Base-by-base conservation (phyloP, 1,139 yeast genomes). In the Blastobotrys petasosporus region DNA sequence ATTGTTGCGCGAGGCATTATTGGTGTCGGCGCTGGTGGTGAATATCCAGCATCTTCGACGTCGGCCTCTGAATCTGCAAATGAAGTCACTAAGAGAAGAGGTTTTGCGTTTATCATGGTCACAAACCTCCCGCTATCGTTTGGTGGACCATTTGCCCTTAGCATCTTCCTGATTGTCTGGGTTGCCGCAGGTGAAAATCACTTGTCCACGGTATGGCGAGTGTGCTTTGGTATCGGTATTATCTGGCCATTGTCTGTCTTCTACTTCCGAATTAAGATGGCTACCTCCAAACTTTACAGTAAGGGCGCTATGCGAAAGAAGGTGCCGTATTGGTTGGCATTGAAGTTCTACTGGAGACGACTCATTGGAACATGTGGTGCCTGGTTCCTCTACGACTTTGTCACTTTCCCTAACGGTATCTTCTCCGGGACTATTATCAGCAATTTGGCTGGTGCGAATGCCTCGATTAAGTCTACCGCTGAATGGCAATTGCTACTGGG, bases 21-120 rank as follows among this genome's bases (percentile, higher is more conserved):
- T 41, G 90, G 90, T 44, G 76, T 80, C 51, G 90, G 90, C 49
- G 76, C 82, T 51, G 90, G 90, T 49, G 87, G 87, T 20, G 92
- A 84, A 60, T 81, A 82, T 61, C 85, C 85, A 2, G 79, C 85
- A 1, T 77, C 83, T 30, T 77, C 85, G 0, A 75, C 82, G 1
- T 71, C 84, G 29, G 86, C 87, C 1, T 76, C 80, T 37, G 90
- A 82, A 61, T 84, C 87, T 32, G 85, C 88, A 2, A 81, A 82
- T 59, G 83, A 80, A 54, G 76, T 77, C 54, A 80, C 77, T 51
- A 77, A 71, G 57, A 72, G 74, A 57, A 72, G 90, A 61, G 88
- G 90, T 42, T 75, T 80, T 31, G 73, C 76, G 3, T 81, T 83
- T 56, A 73, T 77, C 39, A 55, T 83, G 61, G 82, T 79, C 16